These are phyloP conservation scores for Isatis lusitanica DNA, from an alignment of 441 rosid genomes.

Conservation along the genomic window DNA sequence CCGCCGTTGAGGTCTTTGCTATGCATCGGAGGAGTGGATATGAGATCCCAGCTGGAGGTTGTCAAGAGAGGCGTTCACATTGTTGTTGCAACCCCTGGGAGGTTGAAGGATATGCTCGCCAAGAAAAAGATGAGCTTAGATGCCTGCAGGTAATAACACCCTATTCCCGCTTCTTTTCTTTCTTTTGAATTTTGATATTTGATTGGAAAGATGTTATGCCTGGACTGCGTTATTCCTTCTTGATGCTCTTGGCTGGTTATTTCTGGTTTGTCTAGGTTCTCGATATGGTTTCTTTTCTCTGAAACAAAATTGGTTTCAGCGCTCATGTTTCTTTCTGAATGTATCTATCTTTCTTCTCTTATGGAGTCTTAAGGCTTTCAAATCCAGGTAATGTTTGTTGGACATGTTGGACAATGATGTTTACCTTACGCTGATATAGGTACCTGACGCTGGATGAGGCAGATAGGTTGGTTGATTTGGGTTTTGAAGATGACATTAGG, in stretches of 20 bases:
- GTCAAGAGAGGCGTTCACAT: conserved; percentile 87
- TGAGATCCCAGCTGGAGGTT: conserved; percentile 83
- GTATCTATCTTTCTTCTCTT: neutral
- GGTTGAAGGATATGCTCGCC: conserved; percentile 92
- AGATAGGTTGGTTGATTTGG: conserved; percentile 92
- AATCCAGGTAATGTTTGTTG: neutral
- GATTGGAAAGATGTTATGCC: neutral
- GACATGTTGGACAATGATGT: neutral
- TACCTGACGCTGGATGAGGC: conserved; percentile 94
- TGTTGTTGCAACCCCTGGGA: conserved; percentile 90
- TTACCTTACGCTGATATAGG: conserved; percentile 41
- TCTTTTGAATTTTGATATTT: neutral
- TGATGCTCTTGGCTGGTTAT: neutral
- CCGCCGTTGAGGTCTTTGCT: conserved; percentile 76
- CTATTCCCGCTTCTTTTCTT: neutral
- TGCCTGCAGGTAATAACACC: conserved; percentile 66
- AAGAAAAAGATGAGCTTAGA: conserved; percentile 85
- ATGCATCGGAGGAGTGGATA: conserved; percentile 89
- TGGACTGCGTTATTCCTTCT: neutral
- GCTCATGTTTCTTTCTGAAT: neutral
- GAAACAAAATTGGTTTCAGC: neutral
- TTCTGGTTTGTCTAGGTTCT: conserved; percentile 8
- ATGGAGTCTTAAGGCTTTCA: neutral
- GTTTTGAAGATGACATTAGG: conserved; percentile 94
- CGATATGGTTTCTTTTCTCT: neutral